Base-by-base conservation (phyloP, 495 filamentous ascomycete genomes). In the Chaetomium cochliodes region DNA sequence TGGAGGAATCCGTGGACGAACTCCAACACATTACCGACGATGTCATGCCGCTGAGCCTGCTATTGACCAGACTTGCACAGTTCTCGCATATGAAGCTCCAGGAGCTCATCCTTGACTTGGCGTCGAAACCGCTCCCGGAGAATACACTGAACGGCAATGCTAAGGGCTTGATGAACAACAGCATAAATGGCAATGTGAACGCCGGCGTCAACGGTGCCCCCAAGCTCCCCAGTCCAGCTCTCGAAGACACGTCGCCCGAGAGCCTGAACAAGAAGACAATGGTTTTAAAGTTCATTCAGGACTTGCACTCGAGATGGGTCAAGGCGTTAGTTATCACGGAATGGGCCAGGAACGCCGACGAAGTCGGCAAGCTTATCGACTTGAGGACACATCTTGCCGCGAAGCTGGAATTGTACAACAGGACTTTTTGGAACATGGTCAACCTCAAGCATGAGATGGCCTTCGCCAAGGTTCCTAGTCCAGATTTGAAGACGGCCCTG, bases 401-500 rank as follows among this genome's bases (percentile, higher is more conserved):
- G 6, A 84, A 91, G 69, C 79, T 84, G 54, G 70, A 76, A 30
- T 72, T 80, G 44, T 92, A 90, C 66, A 72, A 81, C 37, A 69
- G 77, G 9, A 82, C 86, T 22, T 78, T 87, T 18, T 78, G 84
- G 58, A 81, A 81, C 63, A 77, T 96, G 62, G 85, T 86, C 51
- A 81, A 89, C 39, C 78, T 91, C 67, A 93, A 94, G 75, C 75
- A 83, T 64, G 82, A 86, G 58, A 81, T 94, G 57, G 79, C 81
- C 25, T 79, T 75, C 62, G 84, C 85, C 61, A 81, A 90, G 73
- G 80, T 96, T 53, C 90, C 90, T 13, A 93, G 91, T 71, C 94
- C 94, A 2, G 94, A 98, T 76, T 79, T 98, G 26, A 88, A 86
- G 74, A 97, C 96, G 3, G 96, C 96, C 8, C 76, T 97, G 33